Evolutionary conservation across 768 basidiomycete genomes (phyloP).

Genomic region (Candolleomyces efflorescens): DNA sequence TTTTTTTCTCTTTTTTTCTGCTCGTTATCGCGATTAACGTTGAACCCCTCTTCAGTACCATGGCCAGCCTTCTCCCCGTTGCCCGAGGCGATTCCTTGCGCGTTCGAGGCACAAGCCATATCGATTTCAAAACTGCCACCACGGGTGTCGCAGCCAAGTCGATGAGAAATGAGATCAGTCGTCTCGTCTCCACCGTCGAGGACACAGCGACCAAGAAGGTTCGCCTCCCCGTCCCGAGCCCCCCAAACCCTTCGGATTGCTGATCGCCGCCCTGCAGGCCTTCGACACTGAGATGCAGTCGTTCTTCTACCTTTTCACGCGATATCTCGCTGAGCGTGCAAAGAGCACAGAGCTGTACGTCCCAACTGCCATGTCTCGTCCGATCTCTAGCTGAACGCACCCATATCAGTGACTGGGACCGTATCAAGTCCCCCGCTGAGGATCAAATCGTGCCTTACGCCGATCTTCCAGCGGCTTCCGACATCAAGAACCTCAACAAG

Average conservation of each 20-base stretch:
- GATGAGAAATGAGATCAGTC: conserved; percentile 97
- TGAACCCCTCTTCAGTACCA: conserved; percentile 28
- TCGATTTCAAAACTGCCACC: conserved; percentile 98
- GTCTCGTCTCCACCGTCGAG: conserved; percentile 82
- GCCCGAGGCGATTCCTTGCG: conserved; percentile 64
- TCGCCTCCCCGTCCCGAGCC: conserved; percentile 5
- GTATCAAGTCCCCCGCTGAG: conserved; percentile 79
- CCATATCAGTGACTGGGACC: conserved; percentile 72
- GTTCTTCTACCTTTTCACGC: conserved; percentile 95
- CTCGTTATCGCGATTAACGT: conserved; percentile 9
- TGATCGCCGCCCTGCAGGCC: conserved; percentile 41
- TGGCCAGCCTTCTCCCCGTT: conserved; percentile 52
- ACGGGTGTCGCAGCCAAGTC: conserved; percentile 92
- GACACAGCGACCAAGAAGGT: conserved; percentile 84
- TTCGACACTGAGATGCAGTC: conserved; percentile 94
- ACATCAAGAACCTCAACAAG: conserved; percentile 76
- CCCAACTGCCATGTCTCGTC: conserved; percentile 5
- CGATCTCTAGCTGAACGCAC: conserved; percentile 6
- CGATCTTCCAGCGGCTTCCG: conserved; percentile 53
- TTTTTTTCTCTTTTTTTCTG: conserved; percentile 11
- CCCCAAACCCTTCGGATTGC: conserved; percentile 13
- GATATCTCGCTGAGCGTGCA: conserved; percentile 87
- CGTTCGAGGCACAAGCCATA: conserved; percentile 72
- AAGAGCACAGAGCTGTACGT: conserved; percentile 83
- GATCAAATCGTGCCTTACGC: conserved; percentile 87